Evolutionary conservation across 169 alveolate genomes (phyloP), one percentile per base, ranked within the genome.

Genomic region (Plasmodium malariae): DNA sequence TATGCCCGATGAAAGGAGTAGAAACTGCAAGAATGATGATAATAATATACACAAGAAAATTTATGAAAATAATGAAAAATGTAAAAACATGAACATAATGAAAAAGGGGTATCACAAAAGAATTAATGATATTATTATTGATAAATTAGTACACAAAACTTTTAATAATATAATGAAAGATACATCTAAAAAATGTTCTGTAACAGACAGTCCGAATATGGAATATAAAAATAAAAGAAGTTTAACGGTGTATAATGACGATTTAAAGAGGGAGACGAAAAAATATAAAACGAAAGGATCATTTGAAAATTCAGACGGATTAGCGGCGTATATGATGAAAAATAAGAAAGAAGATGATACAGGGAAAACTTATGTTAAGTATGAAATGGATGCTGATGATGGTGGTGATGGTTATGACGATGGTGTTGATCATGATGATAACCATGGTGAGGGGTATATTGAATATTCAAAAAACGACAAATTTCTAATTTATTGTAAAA

Each of bases 401-500:
- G n/a, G n/a, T n/a, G n/a, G n/a, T n/a, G n/a, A n/a, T n/a, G n/a
- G n/a, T n/a, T n/a, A n/a, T n/a, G n/a, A n/a, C n/a, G n/a, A n/a
- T n/a, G n/a, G n/a, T n/a, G n/a, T n/a, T n/a, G n/a, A n/a, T n/a
- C n/a, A n/a, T n/a, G n/a, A n/a, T n/a, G n/a, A n/a, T n/a, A n/a
- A n/a, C n/a, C n/a, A n/a, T n/a, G n/a, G n/a, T n/a, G n/a, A n/a
- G n/a, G n/a, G n/a, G 26, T 0, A 34, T 17, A 40, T 1, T 28
- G 34, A 40, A 1, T 30, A 11, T 0, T 40, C 69, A 24, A 72
- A 60, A 43, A 51, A 51, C 11, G 86, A 72, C 34, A 72, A 72
- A 7, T 72, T 72, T 54, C 34, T 24, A 37, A 12, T 72, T 54
- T 49, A 51, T 21, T 72, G 71, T 54, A 12, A 72, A 28, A 72